Conservation (phyloP, 306 rosid genomes). For the Potentilla sterilis region DNA sequence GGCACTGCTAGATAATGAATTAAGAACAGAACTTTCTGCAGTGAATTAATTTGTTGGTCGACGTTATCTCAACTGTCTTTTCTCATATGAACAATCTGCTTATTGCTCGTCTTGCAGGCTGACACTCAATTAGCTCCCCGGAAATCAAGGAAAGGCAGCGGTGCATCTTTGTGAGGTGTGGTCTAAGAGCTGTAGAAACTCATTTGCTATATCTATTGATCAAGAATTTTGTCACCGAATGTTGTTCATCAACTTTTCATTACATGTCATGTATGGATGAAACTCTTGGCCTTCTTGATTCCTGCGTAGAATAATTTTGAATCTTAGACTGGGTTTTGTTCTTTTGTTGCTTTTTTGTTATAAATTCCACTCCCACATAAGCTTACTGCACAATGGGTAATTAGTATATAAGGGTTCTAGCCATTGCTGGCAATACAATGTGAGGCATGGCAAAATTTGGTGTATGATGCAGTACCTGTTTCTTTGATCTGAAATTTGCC, state of each 20-base stretch:
- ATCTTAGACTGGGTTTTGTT: neutral
- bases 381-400: neutral
- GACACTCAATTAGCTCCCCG: slow-evolving; percentile 74
- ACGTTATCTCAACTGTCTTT: neutral
- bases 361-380: neutral
- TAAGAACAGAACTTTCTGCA: neutral
- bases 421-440: neutral
- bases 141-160: slow-evolving; percentile 68
- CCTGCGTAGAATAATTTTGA: neutral
- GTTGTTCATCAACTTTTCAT: neutral
- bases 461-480: neutral
- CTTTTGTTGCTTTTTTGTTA: neutral
- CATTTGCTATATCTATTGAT: neutral
- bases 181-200: neutral
- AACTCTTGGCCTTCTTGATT: neutral
- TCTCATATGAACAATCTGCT: neutral
- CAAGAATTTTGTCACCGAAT: neutral
- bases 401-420: neutral
- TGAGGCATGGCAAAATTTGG: neutral
- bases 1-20: neutral
- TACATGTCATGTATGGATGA: neutral
- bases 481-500: neutral
- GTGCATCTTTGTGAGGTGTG: slow-evolving; percentile 57
- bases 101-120: slow-evolving; percentile 40
- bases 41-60: neutral